Evolutionary conservation across 164 flowering plant species (phyloP).

Genomic region (Santalum album): DNA sequence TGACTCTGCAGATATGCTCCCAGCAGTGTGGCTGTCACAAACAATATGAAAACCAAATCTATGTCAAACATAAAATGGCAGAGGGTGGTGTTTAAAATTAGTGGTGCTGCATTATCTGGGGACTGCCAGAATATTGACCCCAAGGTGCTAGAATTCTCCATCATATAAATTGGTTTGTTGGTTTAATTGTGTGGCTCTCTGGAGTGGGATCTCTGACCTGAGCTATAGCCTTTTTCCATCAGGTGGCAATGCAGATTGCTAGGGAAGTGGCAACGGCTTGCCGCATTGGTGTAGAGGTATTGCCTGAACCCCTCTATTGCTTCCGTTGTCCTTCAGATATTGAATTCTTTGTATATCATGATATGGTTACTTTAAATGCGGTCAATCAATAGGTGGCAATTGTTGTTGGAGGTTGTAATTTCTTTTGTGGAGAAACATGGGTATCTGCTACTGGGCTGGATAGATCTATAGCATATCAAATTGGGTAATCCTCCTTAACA

Average conservation of each 20-base stretch:
- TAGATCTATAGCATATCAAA: slow-evolving; percentile 77
- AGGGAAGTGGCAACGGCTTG: slow-evolving; percentile 77
- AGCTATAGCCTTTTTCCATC: slow-evolving; percentile 11
- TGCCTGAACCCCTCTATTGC: background rate
- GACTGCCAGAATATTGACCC: slow-evolving; percentile 72
- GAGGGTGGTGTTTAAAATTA: slow-evolving; percentile 61
- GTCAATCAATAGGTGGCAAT: slow-evolving; percentile 64
- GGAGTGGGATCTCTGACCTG: slow-evolving; percentile 2
- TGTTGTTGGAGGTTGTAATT: slow-evolving; percentile 91
- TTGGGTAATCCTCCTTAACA: slow-evolving; percentile 46
- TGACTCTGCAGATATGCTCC: background rate
- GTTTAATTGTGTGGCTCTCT: background rate
- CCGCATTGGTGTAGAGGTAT: slow-evolving; percentile 83
- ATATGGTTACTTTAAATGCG: slow-evolving; percentile 2
- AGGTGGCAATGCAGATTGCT: slow-evolving; percentile 80
- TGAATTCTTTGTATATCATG: background rate
- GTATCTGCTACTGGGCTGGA: slow-evolving; percentile 72
- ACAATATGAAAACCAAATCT: background rate
- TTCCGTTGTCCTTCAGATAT: background rate
- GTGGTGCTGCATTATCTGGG: slow-evolving; percentile 83
- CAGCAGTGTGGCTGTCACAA: background rate
- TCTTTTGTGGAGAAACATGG: slow-evolving; percentile 93
- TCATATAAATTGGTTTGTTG: background rate
- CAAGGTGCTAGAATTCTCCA: slow-evolving; percentile 39
- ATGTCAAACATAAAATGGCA: background rate